Base-by-base conservation (phyloP, 371 early-diverging fungal species). In the Mortierella sp. region DNA sequence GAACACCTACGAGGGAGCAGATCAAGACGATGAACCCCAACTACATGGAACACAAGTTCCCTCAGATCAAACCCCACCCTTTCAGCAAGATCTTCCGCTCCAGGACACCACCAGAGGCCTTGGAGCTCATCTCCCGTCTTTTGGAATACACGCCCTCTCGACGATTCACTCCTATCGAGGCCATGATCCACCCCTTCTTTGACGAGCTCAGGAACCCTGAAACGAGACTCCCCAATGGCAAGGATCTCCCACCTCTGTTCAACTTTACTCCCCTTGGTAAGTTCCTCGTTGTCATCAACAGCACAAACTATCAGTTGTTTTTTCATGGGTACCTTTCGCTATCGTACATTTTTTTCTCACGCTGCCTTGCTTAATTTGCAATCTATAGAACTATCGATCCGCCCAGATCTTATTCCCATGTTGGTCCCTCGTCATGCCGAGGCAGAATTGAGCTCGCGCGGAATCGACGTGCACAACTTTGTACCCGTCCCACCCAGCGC, bases 41-140 rank as follows among this genome's bases (percentile, higher is more conserved):
- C 89, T 98, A 98, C 85, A 96, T 96, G 76, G 99, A 98, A 83
- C 98, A 98, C 90, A 96, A 97, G 74, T 99, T 99, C 88, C 99
- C 99, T 74, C 97, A 96, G 86, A 98, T 99, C 85, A 97, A 96
- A 85, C 94, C 98, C 22, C 95, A 96, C 77, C 93, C 97, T 34
- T 97, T 98, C 86, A 85, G 89, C 68, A 95, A 93, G 89, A 90
- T 97, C 40, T 98, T 97, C 91, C 93, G 95, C 55, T 89, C 93
- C 73, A 92, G 95, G 76, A 92, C 95, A 45, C 90, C 94, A 29
- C 91, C 94, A 53, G 97, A 97, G 78, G 94, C 97, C n/a, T 88
- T 99, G 68, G 95, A 95, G 39, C 91, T 99, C 41, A 91, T 99
- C 47, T 88, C 91, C 29, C 93, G 91, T 67, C 91, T 99, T 47